Base-by-base conservation (phyloP, 2,329 filamentous ascomycete genomes). In the Pestalotiopsis sp. region DNA sequence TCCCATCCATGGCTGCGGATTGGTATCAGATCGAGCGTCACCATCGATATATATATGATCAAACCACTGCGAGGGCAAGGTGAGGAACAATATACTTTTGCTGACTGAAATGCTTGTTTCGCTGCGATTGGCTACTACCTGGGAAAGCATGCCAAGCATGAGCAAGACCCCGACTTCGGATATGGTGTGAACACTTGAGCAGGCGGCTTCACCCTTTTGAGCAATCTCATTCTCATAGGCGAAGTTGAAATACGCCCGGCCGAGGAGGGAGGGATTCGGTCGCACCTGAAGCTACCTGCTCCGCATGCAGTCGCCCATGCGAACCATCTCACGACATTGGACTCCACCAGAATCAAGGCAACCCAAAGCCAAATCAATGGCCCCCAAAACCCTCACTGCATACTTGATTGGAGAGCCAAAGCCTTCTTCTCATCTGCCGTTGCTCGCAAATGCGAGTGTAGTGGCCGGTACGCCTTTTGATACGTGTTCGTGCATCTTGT, bases 401-500 rank as follows among this genome's bases (percentile, higher is more conserved):
- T 20, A 11, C 56, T 62, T 68, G 66, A 68, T 68, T 68, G 66
- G 66, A 65, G 63, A 61, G 52, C 22, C 52, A 67, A 58, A n/a
- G 30, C 61, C 26, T 20, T 24, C 64, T 26, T 65, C 26, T 38
- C 52, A 65, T 55, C 35, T 57, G 63, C 48, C 56, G 66, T 38
- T 30, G 44, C 55, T 65, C 66, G 66, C 66, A 66, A 68, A 68
- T 68, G 63, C 66, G 66, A 66, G 57, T 30, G 60, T 24, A 1
- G 38, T n/a, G 14, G 48, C 22, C 35, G 14, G 35, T 63, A 10
- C 55, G 35, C 3, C 13, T n/a, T 17, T n/a, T 30, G 48, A 58
- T 67, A 67, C 66, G 66, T 67, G 66, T 57, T 60, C 57, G 59
- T 68, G 63, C 66, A 68, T 67, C 58, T 52, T 52, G 9, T n/a